Evolutionary conservation across 371 early-diverging fungal genomes (phyloP).

Genomic region (Mucor piriformis): DNA sequence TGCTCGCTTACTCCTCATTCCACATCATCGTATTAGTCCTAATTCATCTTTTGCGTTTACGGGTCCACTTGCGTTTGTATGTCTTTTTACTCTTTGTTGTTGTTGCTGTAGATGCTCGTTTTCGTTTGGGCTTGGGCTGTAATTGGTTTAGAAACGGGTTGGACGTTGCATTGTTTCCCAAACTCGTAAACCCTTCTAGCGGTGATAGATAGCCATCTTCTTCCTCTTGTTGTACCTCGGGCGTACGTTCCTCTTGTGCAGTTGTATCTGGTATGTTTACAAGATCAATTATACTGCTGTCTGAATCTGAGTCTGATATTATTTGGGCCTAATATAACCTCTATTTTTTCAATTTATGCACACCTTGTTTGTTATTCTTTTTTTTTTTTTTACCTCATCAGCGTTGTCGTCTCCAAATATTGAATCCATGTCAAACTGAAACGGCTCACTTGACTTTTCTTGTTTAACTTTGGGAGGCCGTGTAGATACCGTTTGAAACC

Average conservation of each 20-base stretch:
- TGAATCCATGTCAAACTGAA: slow-evolving; percentile 9
- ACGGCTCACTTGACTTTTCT: neutral
- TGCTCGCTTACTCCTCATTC: neutral
- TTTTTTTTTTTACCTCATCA: neutral
- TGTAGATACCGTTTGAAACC: slow-evolving; percentile 24
- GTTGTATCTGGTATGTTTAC: neutral
- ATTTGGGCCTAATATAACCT: neutral
- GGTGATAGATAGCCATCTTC: slow-evolving; percentile 27
- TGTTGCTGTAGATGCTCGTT: neutral
- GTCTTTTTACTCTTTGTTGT: neutral
- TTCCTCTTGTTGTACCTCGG: neutral
- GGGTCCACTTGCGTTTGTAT: neutral
- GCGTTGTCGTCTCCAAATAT: slow-evolving; percentile 13
- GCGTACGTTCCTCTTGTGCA: neutral
- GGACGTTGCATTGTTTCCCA: neutral
- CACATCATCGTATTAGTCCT: neutral
- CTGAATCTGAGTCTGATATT: slow-evolving; percentile 3
- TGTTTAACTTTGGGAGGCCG: slow-evolving; percentile 4
- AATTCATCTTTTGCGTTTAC: neutral
- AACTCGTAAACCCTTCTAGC: slow-evolving; percentile 24
- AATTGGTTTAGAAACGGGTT: slow-evolving; percentile 10
- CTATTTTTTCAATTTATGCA: neutral
- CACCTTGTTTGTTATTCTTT: neutral
- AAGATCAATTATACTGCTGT: slow-evolving; percentile 26
- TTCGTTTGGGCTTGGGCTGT: neutral